phyloP scores from a whole-genome alignment of 2,329 filamentous ascomycete genomes.

The Chaetomiaceae sp. region DNA sequence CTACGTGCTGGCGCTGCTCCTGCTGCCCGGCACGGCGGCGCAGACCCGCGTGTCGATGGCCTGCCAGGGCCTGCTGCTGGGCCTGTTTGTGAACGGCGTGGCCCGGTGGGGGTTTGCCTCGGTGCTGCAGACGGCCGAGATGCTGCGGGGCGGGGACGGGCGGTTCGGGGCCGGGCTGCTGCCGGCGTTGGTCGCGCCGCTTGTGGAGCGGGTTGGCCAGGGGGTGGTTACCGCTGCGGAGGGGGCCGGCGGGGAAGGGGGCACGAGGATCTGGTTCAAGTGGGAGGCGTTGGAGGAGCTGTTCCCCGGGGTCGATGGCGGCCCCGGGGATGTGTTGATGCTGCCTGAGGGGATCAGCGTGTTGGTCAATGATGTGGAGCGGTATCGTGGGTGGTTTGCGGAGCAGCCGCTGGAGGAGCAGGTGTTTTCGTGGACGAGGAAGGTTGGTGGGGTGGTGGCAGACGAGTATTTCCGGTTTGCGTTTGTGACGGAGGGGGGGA shows the following conservation, averaged over 20 bases:
- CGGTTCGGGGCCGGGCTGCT: slow-evolving; percentile 41
- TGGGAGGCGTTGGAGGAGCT: slow-evolving; percentile 23
- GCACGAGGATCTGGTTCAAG: slow-evolving; percentile 43
- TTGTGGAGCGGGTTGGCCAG: slow-evolving; percentile 43
- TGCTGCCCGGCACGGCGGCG: slow-evolving; percentile 67
- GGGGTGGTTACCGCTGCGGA: background rate
- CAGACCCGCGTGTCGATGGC: slow-evolving; percentile 64
- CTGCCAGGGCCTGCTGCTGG: slow-evolving; percentile 68
- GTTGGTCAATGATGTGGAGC: slow-evolving; percentile 32
- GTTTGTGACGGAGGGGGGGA: slow-evolving; percentile 25
- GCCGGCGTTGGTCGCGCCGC: slow-evolving; percentile 35
- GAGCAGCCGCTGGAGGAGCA: slow-evolving; percentile 20
- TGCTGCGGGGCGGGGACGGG: slow-evolving; percentile 50
- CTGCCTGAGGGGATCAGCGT: slow-evolving; percentile 30
- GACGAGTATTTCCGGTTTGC: slow-evolving; percentile 32
- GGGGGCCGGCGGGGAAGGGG: background rate
- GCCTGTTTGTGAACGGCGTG: slow-evolving; percentile 73
- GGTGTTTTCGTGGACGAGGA: slow-evolving; percentile 26
- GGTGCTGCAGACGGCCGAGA: slow-evolving; percentile 63
- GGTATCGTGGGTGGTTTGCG: slow-evolving; percentile 25
- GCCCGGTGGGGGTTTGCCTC: slow-evolving; percentile 72
- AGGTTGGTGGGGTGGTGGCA: slow-evolving; percentile 1
- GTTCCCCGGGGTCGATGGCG: too few relatives aligned
- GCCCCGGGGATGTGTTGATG: background rate
- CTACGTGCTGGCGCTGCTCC: slow-evolving; percentile 66